These are phyloP conservation scores for Durusdinium trenchii DNA, from an alignment of 73 alveolate species.

Conservation along the genomic window DNA sequence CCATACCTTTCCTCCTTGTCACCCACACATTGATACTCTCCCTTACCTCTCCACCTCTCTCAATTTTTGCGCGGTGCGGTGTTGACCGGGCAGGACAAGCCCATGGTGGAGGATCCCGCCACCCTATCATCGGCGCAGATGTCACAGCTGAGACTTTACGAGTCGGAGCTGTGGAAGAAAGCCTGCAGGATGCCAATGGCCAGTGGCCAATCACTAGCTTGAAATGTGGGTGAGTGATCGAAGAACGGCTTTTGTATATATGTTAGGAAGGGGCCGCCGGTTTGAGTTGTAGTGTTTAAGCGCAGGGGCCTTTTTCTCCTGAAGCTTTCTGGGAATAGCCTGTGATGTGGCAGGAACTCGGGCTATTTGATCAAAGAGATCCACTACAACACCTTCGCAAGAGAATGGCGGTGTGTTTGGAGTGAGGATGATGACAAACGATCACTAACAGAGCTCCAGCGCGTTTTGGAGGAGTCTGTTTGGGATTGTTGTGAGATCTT, in stretches of 20 bases:
- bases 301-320: background rate
- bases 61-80: too few relatives aligned
- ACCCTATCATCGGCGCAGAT: slow-evolving; percentile 70
- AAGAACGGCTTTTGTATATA: background rate
- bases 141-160: slow-evolving; percentile 52
- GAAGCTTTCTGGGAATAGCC: background rate
- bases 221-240: too few relatives aligned
- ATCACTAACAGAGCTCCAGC: slow-evolving; percentile 51
- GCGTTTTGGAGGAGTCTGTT: slow-evolving; percentile 46
- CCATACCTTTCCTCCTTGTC: too few relatives aligned
- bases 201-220: background rate
- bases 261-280: background rate
- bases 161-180: slow-evolving; percentile 87
- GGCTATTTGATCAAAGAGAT: slow-evolving; percentile 68
- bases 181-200: slow-evolving; percentile 50
- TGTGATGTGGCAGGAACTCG: slow-evolving; percentile 46
- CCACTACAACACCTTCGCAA: slow-evolving; percentile 87
- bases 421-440: slow-evolving; percentile 85
- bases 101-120: slow-evolving; percentile 86
- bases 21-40: too few relatives aligned
- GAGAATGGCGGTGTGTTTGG: slow-evolving; percentile 89
- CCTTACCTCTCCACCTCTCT: too few relatives aligned
- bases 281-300: too few relatives aligned
- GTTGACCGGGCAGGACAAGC: slow-evolving; percentile 40
- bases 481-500: background rate